Evolutionary conservation across 2,329 filamentous ascomycete genomes (phyloP), one percentile per base, ranked within the genome.

Genomic region (Periconia sp.): DNA sequence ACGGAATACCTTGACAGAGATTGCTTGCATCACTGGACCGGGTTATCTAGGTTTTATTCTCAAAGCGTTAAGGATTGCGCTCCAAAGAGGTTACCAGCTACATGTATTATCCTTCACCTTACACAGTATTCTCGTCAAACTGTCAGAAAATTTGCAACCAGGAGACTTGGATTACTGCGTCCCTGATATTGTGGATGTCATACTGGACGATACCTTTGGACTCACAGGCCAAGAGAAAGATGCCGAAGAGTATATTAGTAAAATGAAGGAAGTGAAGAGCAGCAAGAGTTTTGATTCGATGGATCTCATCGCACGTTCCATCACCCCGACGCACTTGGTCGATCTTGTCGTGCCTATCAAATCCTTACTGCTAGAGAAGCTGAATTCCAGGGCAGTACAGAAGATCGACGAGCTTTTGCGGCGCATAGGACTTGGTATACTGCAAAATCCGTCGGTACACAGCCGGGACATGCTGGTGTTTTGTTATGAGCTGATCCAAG

Each of bases 221-320:
- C 85, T 86, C 6, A 89, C 89, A 33, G 94, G 94, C 1, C 90
- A 96, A 75, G 93, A 99, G 69, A 99, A 99, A 74, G 94, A 99
- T 65, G 93, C 93, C 0, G 92, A 97, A 64, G 94, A 92, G 49
- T 99, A 99, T 71, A 88, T 89, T 52, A 96, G 87, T 70, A 90
- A 93, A 74, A 97, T 95, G 88, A 96, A 95, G 74, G 94, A 99
- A 76, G 88, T 99, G 52, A 97, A 96, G 79, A 94, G 90, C 74
- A 97, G 90, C 79, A 99, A 97, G 79, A 97, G 92, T 70, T 96
- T 92, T 66, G 95, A 99, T 69, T 96, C 94, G 0, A 95, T 97
- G 87, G 93, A 97, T 72, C 80, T 97, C 15, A 82, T 97, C 59
- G 89, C 94, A 23, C 90, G 88, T 66, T 92, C 87, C 45, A 87